phyloP scores from a whole-genome alignment of 2,329 filamentous ascomycete genomes.

The Cladosporium phlei region DNA sequence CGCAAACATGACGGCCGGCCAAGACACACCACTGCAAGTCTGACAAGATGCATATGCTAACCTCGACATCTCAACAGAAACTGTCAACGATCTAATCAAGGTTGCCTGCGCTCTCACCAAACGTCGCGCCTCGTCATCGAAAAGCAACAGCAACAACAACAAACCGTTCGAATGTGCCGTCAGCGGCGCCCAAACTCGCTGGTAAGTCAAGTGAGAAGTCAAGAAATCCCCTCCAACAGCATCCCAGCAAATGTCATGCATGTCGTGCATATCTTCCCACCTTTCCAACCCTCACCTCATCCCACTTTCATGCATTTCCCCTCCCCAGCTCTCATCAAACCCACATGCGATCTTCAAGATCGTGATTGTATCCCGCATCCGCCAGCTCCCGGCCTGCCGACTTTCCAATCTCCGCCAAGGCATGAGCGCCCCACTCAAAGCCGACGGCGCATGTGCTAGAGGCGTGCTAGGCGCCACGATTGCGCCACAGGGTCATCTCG shows the following conservation, averaged over 20 bases:
- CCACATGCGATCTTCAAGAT: slow-evolving; percentile 12
- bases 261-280: too few species aligned
- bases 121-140: slow-evolving; percentile 33
- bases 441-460: slow-evolving; percentile 6
- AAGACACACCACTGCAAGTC: not conserved
- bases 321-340: too few species aligned
- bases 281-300: not conserved
- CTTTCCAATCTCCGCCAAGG: not conserved
- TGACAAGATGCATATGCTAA: slow-evolving; percentile 4
- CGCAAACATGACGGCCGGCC: not conserved
- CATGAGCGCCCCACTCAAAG: not conserved
- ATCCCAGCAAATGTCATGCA: not conserved
- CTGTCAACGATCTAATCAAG: slow-evolving; percentile 61
- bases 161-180: slow-evolving; percentile 55
- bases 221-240: not conserved
- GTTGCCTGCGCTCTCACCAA: slow-evolving; percentile 62
- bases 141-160: slow-evolving; percentile 22
- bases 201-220: too few species aligned
- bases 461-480: slow-evolving; percentile 6
- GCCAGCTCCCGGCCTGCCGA: not conserved
- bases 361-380: not conserved
- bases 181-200: slow-evolving; percentile 55
- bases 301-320: too few species aligned
- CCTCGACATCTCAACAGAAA: slow-evolving; percentile 48
- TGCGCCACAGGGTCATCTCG: slow-evolving; percentile 11